Conservation (phyloP, 805 yeast genomes). For the Debaryomyces prosopidis region DNA sequence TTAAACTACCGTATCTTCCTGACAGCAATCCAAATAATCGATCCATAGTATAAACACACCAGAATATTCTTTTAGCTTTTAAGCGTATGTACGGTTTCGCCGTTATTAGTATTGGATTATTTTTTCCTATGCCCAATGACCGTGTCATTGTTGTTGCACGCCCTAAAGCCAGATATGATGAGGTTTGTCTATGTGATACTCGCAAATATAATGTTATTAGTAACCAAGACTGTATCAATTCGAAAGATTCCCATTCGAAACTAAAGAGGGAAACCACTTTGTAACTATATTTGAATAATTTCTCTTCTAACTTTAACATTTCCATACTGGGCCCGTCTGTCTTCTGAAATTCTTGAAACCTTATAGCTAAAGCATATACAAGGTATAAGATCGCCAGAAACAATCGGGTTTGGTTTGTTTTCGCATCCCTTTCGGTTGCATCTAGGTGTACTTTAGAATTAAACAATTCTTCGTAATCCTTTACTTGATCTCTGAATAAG, state of each 20-base stretch:
- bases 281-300: slow-evolving; percentile 34
- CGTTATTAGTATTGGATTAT: slow-evolving; percentile 14
- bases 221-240: slow-evolving; percentile 43
- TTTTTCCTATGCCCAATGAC: slow-evolving; percentile 37
- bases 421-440: slow-evolving; percentile 22
- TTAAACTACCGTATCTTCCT: slow-evolving; percentile 44
- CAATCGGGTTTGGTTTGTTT: slow-evolving; percentile 41
- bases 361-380: slow-evolving; percentile 49
- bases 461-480: slow-evolving; percentile 24
- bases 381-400: slow-evolving; percentile 53
- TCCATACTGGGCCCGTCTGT: slow-evolving; percentile 28
- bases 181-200: slow-evolving; percentile 38
- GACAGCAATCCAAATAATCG: slow-evolving; percentile 52
- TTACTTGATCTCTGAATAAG: slow-evolving; percentile 52
- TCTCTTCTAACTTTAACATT: slow-evolving; percentile 29
- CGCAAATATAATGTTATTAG: slow-evolving; percentile 37
- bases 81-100: slow-evolving; percentile 40
- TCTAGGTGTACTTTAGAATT: slow-evolving; percentile 8
- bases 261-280: slow-evolving; percentile 30
- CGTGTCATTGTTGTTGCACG: slow-evolving; percentile 37
- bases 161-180: slow-evolving; percentile 32
- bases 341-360: slow-evolving; percentile 47
- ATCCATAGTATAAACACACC: slow-evolving; percentile 57
- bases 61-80: slow-evolving; percentile 54
- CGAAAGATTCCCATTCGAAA: slow-evolving; percentile 45